Base-by-base conservation (phyloP, 345 rosid species). In the Acer campestre region DNA sequence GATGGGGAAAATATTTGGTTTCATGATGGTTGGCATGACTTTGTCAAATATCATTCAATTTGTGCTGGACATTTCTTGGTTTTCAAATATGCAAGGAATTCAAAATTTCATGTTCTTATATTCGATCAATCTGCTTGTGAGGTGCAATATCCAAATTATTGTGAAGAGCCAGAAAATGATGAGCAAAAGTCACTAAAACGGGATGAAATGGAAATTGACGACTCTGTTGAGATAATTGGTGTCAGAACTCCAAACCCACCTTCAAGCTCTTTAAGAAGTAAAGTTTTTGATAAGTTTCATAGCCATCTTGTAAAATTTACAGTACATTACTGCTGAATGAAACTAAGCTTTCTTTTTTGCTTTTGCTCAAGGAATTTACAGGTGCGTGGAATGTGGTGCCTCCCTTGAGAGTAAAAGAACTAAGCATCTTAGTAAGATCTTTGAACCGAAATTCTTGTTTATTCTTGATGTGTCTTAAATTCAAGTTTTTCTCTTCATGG, bases 381-480 rank as follows among this genome's bases (percentile, higher is more conserved):
- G 38, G 38, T 35, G 38, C 6, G 4, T 5, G 38, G 38, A 35
- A 35, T 35, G 38, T 35, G 6, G 38, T 35, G 38, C 38, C 38
- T 35, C 38, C 38, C 38, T 35, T 35, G 61, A 56, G 61, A 18
- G 61, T 20, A 56, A 56, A 20, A 56, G 23, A 56, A 18, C n/a
- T 20, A 56, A 68, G 49, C 81, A 73, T 82, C 86, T 91, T 61
- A 82, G 97, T 93, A 86, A 87, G 88, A 78, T 71, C 72, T 65
- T 65, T 74, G 70, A 61, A 49, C 16, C 58, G 4, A 8, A 10
- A 23, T 63, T 9, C 14, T 77, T 49, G 18, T 59, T 49, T 68
- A 35, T 31, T 49, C 44, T 44, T 12, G 25, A 51, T 18, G 27
- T 58, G 70, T 16, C 2, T 22, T 55, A 69, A 59, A 20, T 66